Evolutionary conservation across 768 basidiomycete genomes (phyloP).

Genomic region (Pholiota microspora): DNA sequence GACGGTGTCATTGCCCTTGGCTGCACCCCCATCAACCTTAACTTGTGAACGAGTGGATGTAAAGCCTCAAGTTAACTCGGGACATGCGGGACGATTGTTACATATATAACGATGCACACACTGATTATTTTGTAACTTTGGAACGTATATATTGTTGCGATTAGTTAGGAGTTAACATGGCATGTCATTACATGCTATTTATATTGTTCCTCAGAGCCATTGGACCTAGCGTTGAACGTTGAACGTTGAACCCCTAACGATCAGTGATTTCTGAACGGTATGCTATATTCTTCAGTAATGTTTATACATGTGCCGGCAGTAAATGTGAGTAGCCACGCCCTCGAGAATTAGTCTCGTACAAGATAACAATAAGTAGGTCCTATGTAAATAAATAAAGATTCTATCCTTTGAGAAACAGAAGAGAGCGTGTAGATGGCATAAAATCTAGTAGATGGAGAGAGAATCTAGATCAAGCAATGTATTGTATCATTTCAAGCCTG

Average conservation of each 20-base stretch:
- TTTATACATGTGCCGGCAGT: too few relatives aligned
- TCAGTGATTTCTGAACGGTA: too few relatives aligned
- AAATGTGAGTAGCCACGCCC: too few relatives aligned
- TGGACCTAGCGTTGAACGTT: too few relatives aligned
- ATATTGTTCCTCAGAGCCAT: too few relatives aligned
- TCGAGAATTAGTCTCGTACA: neutral
- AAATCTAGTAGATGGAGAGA: neutral
- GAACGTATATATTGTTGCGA: too few relatives aligned
- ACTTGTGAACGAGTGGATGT: constrained; percentile 6
- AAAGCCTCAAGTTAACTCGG: too few relatives aligned
- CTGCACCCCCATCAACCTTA: constrained; percentile 30
- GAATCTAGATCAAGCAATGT: neutral
- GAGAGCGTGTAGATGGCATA: neutral
- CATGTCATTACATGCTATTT: too few relatives aligned
- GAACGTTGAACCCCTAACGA: too few relatives aligned
- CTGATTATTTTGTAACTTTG: neutral
- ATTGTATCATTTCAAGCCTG: constrained; percentile 27
- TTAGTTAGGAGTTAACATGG: too few relatives aligned
- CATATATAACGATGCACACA: neutral
- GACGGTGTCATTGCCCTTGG: constrained; percentile 27
- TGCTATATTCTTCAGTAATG: too few relatives aligned
- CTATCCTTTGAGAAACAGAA: neutral
- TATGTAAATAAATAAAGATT: neutral
- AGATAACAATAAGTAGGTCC: neutral
- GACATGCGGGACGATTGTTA: neutral